phyloP scores from a whole-genome alignment of 352 stramenopile genomes.

The Sclerospora graminicola region DNA sequence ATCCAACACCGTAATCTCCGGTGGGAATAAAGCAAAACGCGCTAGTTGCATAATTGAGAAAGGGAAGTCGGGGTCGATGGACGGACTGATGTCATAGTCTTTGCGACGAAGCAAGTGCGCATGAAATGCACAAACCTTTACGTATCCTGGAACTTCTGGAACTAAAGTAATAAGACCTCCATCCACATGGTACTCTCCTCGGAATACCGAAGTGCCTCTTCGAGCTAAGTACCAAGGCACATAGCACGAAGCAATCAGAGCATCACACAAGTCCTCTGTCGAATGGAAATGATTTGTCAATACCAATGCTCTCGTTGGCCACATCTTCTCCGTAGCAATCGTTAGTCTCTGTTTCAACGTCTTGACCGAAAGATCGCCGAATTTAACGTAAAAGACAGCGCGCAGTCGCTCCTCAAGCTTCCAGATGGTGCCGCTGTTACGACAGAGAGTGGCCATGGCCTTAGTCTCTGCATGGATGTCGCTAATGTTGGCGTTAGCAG shows the following conservation, averaged over 20 bases:
- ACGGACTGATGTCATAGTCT: slow-evolving; percentile 75
- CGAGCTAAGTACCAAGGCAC: slow-evolving; percentile 67
- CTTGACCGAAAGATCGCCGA: slow-evolving; percentile 31
- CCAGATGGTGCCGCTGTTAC: slow-evolving; percentile 41
- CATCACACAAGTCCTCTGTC: slow-evolving; percentile 44
- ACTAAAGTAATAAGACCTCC: slow-evolving; percentile 59
- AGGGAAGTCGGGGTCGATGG: slow-evolving; percentile 46
- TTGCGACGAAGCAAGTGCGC: slow-evolving; percentile 31
- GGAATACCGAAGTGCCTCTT: slow-evolving; percentile 38
- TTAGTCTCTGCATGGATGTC: slow-evolving; percentile 58
- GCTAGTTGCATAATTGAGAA: slow-evolving; percentile 43
- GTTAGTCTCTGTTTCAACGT: slow-evolving; percentile 38
- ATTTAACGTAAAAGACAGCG: slow-evolving; percentile 38
- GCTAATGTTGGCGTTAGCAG: slow-evolving; percentile 34
- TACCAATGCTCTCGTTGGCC: slow-evolving; percentile 40
- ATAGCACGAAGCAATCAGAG: slow-evolving; percentile 64
- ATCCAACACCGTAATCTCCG: slow-evolving; percentile 42
- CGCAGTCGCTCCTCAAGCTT: slow-evolving; percentile 58
- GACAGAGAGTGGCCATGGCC: slow-evolving; percentile 41
- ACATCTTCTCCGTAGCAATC: slow-evolving; percentile 62
- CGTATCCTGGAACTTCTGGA: slow-evolving; percentile 51
- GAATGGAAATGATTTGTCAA: slow-evolving; percentile 51
- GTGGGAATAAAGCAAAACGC: slow-evolving; percentile 49
- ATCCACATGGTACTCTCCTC: slow-evolving; percentile 59
- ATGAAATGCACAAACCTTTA: slow-evolving; percentile 65